These are phyloP conservation scores for Phytopythium aichiense DNA, from an alignment of 352 stramenopile species.

Conservation along the genomic window DNA sequence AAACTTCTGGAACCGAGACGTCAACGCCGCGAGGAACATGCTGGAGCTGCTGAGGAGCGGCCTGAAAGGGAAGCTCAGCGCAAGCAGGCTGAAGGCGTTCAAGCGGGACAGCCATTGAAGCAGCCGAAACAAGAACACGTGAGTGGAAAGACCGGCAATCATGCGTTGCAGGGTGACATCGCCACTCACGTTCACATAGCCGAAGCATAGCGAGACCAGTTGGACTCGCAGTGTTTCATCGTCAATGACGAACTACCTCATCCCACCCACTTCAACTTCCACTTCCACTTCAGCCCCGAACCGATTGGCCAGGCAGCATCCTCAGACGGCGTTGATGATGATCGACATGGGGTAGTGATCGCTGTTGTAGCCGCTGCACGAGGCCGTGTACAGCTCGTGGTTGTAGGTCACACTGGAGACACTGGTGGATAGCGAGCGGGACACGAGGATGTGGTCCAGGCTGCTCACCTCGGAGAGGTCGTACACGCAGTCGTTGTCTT, in stretches of 20 bases:
- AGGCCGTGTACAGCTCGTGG: constrained; percentile 42
- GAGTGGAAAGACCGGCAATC: too few species aligned
- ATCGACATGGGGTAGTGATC: constrained; percentile 51
- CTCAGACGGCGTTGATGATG: constrained; percentile 15
- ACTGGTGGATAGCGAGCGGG: constrained; percentile 34
- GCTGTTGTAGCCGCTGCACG: constrained; percentile 51
- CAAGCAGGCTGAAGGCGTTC: too few species aligned
- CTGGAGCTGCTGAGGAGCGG: too few species aligned
- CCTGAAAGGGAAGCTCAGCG: too few species aligned
- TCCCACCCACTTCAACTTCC: background rate
- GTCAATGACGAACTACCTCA: background rate
- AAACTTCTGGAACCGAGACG: too few species aligned
- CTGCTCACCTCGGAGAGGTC: constrained; percentile 37
- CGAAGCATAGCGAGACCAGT: too few species aligned
- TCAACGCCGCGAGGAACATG: too few species aligned
- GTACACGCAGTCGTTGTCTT: constrained; percentile 56
- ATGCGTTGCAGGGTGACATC: too few species aligned
- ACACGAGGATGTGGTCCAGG: constrained; percentile 57
- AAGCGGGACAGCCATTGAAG: too few species aligned
- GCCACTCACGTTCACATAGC: too few species aligned
- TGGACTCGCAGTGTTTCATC: too few species aligned
- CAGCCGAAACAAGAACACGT: too few species aligned
- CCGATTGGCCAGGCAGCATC: background rate
- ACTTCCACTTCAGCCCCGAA: background rate
- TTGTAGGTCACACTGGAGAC: constrained; percentile 42